phyloP scores from a whole-genome alignment of 2,329 filamentous ascomycete genomes.

The Colletotrichum sansevieriae region DNA sequence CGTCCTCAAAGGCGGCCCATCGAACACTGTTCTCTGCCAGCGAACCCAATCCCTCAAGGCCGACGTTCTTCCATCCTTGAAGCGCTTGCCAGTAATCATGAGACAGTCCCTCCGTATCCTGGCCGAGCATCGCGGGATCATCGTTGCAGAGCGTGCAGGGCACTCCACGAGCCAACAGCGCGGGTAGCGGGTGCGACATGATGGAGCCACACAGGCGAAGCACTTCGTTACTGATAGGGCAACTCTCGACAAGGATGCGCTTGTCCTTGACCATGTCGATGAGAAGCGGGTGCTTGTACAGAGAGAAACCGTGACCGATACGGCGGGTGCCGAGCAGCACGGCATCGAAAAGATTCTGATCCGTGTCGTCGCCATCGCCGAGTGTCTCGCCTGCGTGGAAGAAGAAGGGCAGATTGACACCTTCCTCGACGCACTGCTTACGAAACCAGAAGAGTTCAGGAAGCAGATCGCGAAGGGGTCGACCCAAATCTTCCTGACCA shows the following conservation, averaged over 20 bases:
- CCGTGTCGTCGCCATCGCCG: constrained; percentile 54
- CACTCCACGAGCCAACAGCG: constrained; percentile 82
- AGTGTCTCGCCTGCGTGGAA: constrained; percentile 88
- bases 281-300: constrained; percentile 86
- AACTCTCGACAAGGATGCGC: constrained; percentile 84
- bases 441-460: constrained; percentile 89
- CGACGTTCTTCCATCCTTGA: constrained; percentile 86
- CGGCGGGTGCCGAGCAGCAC: constrained; percentile 82
- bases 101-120: constrained; percentile 80
- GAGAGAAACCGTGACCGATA: constrained; percentile 84
- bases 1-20: constrained; percentile 86
- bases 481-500: constrained; percentile 81
- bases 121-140: constrained; percentile 83
- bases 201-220: constrained; percentile 78
- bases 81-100: constrained; percentile 91
- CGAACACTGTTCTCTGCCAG: constrained; percentile 87
- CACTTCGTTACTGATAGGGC: constrained; percentile 85
- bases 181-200: constrained; percentile 80
- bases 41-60: constrained; percentile 80
- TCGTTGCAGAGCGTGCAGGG: constrained; percentile 84
- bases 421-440: constrained; percentile 79
- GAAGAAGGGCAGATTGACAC: constrained; percentile 85
- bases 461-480: constrained; percentile 77
- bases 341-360: constrained; percentile 80
- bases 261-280: constrained; percentile 86